Base-by-base conservation (phyloP, 345 rosid species). In the Citrus unshiu region DNA sequence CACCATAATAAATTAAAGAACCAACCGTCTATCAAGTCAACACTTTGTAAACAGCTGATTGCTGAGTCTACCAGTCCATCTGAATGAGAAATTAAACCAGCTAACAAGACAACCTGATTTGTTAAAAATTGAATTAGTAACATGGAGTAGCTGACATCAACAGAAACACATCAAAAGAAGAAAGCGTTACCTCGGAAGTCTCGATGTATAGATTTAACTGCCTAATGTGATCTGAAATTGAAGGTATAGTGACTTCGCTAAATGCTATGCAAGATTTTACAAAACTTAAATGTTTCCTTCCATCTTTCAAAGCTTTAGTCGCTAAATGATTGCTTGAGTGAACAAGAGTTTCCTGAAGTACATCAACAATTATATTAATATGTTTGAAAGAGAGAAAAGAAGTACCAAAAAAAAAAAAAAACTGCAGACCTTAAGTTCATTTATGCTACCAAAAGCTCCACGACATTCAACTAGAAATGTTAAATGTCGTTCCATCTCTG, bases 231-330 rank as follows among this genome's bases (percentile, higher is more conserved):
- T 85, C 66, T 70, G 86, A 80, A 86, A 93, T 84, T 73, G 93
- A 88, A 78, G 97, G 98, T 85, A 93, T 87, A 56, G 98, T 95
- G 40, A 89, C 97, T 88, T 93, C 98, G 70, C 88, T 90, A 81
- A 92, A 95, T 25, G 98, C 93, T 70, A 95, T 76, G 83, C 98
- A 95, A 71, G 98, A 91, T 87, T 86, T 95, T 75, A 88, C 86
- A 84, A 93, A 89, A 76, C 81, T 81, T 27, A 76, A 74, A 68
- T 85, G 83, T 60, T 78, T 87, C 63, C 84, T 82, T 73, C 84
- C 89, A 84, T 83, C 81, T 84, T 88, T 91, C 74, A 90, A 75
- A 76, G 92, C 93, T 84, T 88, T 87, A 14, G 82, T 83, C 74
- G 93, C 98, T 83, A 95, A 83, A 73, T 78, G 80, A 76, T 95